These are phyloP conservation scores for Heterobasidion irregulare DNA, from an alignment of 1,284 basidiomycete species.

Conservation along the genomic window DNA sequence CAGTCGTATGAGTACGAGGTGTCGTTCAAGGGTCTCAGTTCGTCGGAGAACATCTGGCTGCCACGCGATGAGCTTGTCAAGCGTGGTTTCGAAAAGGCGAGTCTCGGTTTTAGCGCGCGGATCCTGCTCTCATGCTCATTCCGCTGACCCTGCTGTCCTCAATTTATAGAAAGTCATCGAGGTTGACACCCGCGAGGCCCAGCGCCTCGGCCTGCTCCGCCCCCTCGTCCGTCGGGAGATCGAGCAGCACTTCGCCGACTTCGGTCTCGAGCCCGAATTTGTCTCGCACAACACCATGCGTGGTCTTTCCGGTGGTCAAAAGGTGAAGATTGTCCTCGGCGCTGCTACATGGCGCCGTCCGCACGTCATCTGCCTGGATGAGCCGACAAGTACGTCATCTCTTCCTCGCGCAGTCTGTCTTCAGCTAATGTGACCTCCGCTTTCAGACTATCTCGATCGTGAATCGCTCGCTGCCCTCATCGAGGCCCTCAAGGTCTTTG, in stretches of 20 bases:
- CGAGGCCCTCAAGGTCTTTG: slow-evolving; percentile 92
- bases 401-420: neutral
- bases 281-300: slow-evolving; percentile 96
- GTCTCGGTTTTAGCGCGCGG: slow-evolving; percentile 6
- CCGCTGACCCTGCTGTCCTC: too few species aligned
- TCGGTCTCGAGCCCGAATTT: slow-evolving; percentile 94
- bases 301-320: slow-evolving; percentile 98
- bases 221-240: slow-evolving; percentile 97
- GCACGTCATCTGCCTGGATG: slow-evolving; percentile 95
- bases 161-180: slow-evolving; percentile 75
- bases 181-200: slow-evolving; percentile 95
- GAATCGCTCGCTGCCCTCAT: slow-evolving; percentile 96
- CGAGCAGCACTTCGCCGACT: slow-evolving; percentile 96
- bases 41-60: slow-evolving; percentile 95
- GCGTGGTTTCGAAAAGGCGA: slow-evolving; percentile 90
- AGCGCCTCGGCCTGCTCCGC: slow-evolving; percentile 91
- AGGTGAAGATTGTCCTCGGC: slow-evolving; percentile 99
- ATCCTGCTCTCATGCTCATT: too few species aligned
- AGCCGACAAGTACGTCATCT: slow-evolving; percentile 74
- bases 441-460: slow-evolving; percentile 88
- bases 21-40: slow-evolving; percentile 86
- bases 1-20: slow-evolving; percentile 98
- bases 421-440: slow-evolving; percentile 9
- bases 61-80: slow-evolving; percentile 95
- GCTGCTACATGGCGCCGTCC: slow-evolving; percentile 98